phyloP scores from a whole-genome alignment of 805 yeast species.

The Lipomyces yamadae region DNA sequence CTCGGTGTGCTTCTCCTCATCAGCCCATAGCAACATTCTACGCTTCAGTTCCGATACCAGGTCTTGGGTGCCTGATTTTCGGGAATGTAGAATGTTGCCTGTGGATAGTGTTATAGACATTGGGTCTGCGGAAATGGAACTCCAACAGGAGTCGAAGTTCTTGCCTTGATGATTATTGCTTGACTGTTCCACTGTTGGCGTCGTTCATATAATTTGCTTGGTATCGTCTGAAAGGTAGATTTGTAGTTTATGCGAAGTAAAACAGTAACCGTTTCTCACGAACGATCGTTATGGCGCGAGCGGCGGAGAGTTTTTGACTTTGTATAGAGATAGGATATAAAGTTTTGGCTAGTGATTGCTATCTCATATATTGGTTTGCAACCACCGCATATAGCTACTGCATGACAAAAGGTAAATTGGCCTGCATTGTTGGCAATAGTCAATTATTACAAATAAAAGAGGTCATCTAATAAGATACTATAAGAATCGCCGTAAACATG shows the following conservation, averaged over 20 bases:
- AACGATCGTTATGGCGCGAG: not conserved
- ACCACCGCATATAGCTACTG: not conserved
- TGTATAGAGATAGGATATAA: not conserved
- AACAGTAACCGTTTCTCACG: not conserved
- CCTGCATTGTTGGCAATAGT: not conserved
- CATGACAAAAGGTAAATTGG: not conserved
- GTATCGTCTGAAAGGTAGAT: not conserved
- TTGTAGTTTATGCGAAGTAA: not conserved
- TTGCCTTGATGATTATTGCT: not conserved
- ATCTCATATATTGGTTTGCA: not conserved
- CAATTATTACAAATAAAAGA: not conserved
- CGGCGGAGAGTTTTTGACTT: not conserved
- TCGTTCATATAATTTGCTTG: not conserved
- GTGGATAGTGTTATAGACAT: constrained; percentile 32
- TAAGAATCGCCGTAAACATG: too few species aligned
- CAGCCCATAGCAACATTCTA: constrained; percentile 24
- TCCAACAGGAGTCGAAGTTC: not conserved
- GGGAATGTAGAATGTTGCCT: constrained; percentile 31
- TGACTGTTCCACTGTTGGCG: not conserved
- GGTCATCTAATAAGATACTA: too few species aligned
- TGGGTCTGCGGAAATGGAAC: constrained; percentile 20
- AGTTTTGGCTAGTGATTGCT: too few species aligned
- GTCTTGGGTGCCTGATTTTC: constrained; percentile 21
- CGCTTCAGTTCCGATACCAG: constrained; percentile 17
- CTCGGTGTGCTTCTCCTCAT: constrained; percentile 10